These are phyloP conservation scores for Mediolabrus comicus DNA, from an alignment of 108 stramenopile species.

Conservation along the genomic window DNA sequence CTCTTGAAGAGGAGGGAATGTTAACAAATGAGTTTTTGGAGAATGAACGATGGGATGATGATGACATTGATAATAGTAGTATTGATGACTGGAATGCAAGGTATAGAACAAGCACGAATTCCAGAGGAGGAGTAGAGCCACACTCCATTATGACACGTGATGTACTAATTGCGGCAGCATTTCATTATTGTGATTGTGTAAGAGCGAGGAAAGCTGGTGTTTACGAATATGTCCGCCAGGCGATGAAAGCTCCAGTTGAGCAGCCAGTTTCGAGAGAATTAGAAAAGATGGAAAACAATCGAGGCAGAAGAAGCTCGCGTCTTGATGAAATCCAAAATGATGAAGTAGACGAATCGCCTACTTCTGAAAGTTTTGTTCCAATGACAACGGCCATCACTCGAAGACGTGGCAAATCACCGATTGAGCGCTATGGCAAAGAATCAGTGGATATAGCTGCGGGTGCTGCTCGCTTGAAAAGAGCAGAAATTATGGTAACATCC, in stretches of 20 bases:
- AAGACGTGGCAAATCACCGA: slow-evolving; percentile 17
- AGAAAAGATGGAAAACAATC: slow-evolving; percentile 2
- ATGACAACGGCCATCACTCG: neutral
- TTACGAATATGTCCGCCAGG: slow-evolving; percentile 46
- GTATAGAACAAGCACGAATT: neutral
- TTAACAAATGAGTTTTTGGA: slow-evolving; percentile 10
- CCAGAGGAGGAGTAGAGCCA: neutral
- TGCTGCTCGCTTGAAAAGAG: slow-evolving; percentile 66
- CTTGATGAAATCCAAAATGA: neutral
- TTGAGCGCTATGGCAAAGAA: slow-evolving; percentile 39
- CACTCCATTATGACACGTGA: slow-evolving; percentile 52
- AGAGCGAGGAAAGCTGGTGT: slow-evolving; percentile 52
- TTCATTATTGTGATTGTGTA: slow-evolving; percentile 76
- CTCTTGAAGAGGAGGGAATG: slow-evolving; percentile 45
- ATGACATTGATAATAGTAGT: neutral
- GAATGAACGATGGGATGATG: slow-evolving; percentile 7
- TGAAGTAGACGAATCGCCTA: slow-evolving; percentile 5
- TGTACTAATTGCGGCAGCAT: slow-evolving; percentile 62
- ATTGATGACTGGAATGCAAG: neutral
- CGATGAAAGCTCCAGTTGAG: slow-evolving; percentile 27
- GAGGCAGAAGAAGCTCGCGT: neutral
- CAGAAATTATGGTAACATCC: slow-evolving; percentile 60
- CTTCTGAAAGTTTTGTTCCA: neutral
- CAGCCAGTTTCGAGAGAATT: neutral
- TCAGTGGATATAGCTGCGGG: slow-evolving; percentile 44